Conservation (phyloP, 805 yeast species). For the Kazachstania viticola region DNA sequence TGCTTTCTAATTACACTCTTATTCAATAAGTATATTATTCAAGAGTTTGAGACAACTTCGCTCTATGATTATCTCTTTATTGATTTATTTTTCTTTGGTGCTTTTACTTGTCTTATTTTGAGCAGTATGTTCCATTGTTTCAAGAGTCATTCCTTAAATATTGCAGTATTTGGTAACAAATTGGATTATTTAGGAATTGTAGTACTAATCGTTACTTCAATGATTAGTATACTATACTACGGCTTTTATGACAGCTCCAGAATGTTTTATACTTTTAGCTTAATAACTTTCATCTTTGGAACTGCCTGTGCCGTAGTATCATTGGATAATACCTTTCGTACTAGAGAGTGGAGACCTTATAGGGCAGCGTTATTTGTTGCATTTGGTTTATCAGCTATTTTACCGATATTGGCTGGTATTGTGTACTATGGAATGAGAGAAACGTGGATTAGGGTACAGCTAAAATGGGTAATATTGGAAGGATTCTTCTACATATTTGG, state of each 20-base stretch:
- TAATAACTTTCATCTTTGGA: conserved; percentile 45
- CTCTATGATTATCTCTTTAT: conserved; percentile 29
- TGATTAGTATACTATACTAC: conserved; percentile 38
- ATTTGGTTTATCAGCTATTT: conserved; percentile 67
- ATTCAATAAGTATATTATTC: conserved; percentile 23
- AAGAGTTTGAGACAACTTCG: conserved; percentile 32
- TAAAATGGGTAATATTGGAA: conserved; percentile 55
- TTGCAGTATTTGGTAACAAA: conserved; percentile 51
- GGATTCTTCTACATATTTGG: conserved; percentile 70
- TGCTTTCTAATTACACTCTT: conserved; percentile 13
- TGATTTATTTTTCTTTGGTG: conserved; percentile 37
- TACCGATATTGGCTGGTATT: conserved; percentile 55
- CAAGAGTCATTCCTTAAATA: conserved; percentile 49
- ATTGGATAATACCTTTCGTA: conserved; percentile 52
- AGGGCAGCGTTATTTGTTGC: conserved; percentile 69
- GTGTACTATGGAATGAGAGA: conserved; percentile 36
- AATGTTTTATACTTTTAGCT: conserved; percentile 29
- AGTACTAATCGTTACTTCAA: conserved; percentile 50
- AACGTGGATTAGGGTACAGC: conserved; percentile 40
- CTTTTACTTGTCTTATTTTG: conserved; percentile 45
- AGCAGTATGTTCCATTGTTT: conserved; percentile 57
- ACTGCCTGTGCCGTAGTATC: conserved; percentile 50
- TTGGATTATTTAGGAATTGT: conserved; percentile 70
- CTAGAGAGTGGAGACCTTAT: conserved; percentile 60
- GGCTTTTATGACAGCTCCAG: conserved; percentile 36